Percentiles rank a stretch among this genome's conserved stretches.
Conservation (phyloP, 2,329 filamentous ascomycete species). For the Nannizziopsis barbatae region DNA sequence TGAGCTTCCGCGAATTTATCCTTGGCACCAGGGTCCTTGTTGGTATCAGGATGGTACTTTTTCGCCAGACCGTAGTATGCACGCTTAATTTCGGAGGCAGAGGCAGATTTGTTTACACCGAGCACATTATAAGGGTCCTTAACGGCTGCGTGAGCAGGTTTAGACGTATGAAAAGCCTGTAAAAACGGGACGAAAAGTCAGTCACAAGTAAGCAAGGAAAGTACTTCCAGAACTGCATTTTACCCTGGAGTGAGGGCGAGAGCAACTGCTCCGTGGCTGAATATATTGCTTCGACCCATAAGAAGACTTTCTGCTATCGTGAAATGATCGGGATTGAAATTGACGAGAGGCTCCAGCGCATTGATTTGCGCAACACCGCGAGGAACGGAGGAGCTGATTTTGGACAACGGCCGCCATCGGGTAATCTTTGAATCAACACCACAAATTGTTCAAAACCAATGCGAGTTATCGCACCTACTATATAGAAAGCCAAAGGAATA, state of each 20-base stretch:
- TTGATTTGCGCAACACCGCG: constrained; percentile 31
- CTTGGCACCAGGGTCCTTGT: constrained; percentile 87
- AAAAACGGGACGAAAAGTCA: constrained; percentile 1
- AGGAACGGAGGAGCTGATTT: constrained; percentile 33
- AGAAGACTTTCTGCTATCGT: constrained; percentile 21
- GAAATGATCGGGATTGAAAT: constrained; percentile 28
- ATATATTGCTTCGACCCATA: constrained; percentile 22
- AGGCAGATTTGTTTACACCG: constrained; percentile 71
- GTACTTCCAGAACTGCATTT: constrained; percentile 2
- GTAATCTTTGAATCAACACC: constrained; percentile 26
- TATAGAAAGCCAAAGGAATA: constrained; percentile 4
- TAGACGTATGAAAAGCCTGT: constrained; percentile 36
- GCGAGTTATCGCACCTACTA: background rate
- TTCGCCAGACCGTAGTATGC: constrained; percentile 96
- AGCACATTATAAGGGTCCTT: constrained; percentile 85
- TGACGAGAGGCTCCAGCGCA: constrained; percentile 24
- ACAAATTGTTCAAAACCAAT: background rate
- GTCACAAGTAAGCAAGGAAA: background rate
- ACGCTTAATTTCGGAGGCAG: constrained; percentile 85
- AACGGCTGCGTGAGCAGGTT: constrained; percentile 56
- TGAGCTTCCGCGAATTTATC: constrained; percentile 92
- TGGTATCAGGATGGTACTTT: constrained; percentile 95
- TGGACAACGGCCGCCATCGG: constrained; percentile 35
- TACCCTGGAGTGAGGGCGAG: constrained; percentile 25
- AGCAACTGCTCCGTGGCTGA: constrained; percentile 20